Conservation (phyloP, 345 rosid species). For the Eucalyptus brandiana region DNA sequence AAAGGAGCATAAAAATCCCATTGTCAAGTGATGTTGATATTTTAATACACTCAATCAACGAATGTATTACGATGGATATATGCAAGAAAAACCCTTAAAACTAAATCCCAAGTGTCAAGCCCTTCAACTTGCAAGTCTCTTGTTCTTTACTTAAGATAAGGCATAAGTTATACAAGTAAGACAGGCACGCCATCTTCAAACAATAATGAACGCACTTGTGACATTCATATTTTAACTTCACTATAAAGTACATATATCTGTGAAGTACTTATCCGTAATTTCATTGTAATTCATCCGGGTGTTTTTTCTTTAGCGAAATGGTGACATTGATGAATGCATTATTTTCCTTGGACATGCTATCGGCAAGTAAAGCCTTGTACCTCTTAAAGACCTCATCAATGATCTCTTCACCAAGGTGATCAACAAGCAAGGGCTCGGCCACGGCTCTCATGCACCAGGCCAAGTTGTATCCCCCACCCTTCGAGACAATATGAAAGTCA, state of each 20-base stretch:
- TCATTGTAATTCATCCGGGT: background rate
- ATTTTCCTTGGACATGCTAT: background rate
- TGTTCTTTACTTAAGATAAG: background rate
- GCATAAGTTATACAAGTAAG: background rate
- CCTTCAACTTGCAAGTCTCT: background rate
- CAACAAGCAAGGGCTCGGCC: slow-evolving; percentile 34
- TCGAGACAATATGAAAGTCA: background rate
- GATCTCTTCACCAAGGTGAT: slow-evolving; percentile 24
- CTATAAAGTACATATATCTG: background rate
- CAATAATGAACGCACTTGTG: background rate
- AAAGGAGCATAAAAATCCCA: background rate
- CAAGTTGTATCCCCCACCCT: slow-evolving; percentile 15
- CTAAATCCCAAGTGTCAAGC: background rate
- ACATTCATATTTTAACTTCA: background rate
- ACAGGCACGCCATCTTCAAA: background rate
- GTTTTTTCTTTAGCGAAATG: background rate
- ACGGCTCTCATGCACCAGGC: slow-evolving; percentile 38
- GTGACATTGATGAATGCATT: background rate
- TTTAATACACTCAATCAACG: background rate
- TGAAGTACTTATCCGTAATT: background rate
- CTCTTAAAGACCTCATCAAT: slow-evolving; percentile 7
- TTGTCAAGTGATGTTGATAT: background rate
- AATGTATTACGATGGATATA: background rate
- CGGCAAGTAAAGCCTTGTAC: background rate
- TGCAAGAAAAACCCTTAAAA: background rate